Base-by-base conservation (phyloP, 2,329 filamentous ascomycete genomes). In the Cucurbitaria berberidis region DNA sequence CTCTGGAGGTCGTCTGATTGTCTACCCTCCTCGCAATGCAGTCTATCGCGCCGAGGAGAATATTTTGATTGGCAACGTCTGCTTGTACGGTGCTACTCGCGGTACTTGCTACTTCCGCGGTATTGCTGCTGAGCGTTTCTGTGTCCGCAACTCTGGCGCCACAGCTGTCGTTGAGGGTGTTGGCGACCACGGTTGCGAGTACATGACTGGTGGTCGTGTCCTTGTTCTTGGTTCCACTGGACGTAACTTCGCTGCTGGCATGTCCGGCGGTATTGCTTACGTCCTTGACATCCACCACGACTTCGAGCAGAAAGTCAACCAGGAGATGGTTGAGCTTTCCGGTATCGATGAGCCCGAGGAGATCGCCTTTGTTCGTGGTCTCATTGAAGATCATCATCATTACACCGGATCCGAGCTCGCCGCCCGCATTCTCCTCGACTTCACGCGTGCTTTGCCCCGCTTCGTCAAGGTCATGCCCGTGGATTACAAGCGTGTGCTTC, bases 1-100 rank as follows among this genome's bases (percentile, higher is more conserved):
- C 27, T 97, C 93, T 48, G 93, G 93, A 74, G 93, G 93, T 74
- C 89, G 93, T 50, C 79, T 98, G 62, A 96, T 97, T 70, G 84
- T 98, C 70, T 98, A 97, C 75, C 93, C 93, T 56, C 92, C 93
- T 42, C 90, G 93, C 41, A 87, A 89, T 40, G 90, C 93, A 48
- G 89, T 93, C 2, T 98, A 92, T 84, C 96, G 96, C 81, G 91
- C 93, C 0, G 93, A 98, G 77, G 93, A 97, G 80, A 98, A 97
- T 76, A 85, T 97, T 42, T 83, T 98, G 47, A 87, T 97, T 51
- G 93, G 93, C 58, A 98, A 98, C 73, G 90, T 93, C 62, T 98
- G 93, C 78, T 81, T 98, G 70, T 98, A 98, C 74, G 93, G 93
- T 76, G 93, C 92, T 57, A 98, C 93, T 27, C 86, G 84, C 55